phyloP scores from a whole-genome alignment of 305 asterid genomes.

The Petunia hybrid region DNA sequence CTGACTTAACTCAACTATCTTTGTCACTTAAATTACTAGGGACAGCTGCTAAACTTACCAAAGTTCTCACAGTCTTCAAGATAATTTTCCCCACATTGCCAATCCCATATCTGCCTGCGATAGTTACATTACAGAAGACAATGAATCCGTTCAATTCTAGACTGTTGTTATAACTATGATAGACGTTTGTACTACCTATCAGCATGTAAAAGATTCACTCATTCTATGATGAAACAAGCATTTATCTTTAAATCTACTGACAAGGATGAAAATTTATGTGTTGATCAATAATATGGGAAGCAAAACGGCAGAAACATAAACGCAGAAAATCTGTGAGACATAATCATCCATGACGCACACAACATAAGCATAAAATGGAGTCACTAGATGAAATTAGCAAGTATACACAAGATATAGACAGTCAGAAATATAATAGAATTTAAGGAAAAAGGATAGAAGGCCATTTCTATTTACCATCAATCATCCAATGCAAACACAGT shows the following conservation, averaged over 20 bases:
- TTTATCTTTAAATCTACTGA: background rate
- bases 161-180: background rate
- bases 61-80: slow-evolving; percentile 49
- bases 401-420: background rate
- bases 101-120: slow-evolving; percentile 60
- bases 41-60: slow-evolving; percentile 45
- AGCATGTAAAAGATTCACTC: background rate
- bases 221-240: background rate
- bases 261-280: background rate
- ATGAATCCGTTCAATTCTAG: slow-evolving; percentile 3
- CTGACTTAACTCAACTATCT: slow-evolving; percentile 22
- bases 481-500: background rate
- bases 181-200: background rate
- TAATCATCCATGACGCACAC: background rate
- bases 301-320: background rate
- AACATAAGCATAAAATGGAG: background rate
- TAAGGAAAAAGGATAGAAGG: background rate
- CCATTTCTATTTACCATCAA: background rate
- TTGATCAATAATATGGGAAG: background rate
- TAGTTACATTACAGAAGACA: slow-evolving; percentile 35
- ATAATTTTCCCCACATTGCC: slow-evolving; percentile 54
- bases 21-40: background rate
- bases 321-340: background rate
- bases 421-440: background rate
- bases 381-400: background rate